Evolutionary conservation across 306 rosid genomes (phyloP).

Genomic region (Echinosophora koreensis): DNA sequence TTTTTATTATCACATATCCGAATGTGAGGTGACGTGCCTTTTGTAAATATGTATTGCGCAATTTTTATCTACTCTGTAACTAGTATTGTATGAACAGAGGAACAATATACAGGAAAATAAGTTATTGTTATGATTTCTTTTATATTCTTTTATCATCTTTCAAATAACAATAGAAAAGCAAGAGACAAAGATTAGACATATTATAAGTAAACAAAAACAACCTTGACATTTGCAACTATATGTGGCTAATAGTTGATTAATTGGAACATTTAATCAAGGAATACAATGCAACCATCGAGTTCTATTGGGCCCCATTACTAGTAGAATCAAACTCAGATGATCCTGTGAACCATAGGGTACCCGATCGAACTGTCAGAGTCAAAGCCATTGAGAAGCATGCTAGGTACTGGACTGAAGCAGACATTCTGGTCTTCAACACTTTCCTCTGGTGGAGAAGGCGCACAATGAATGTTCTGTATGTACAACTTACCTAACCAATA

Average conservation of each 20-base stretch:
- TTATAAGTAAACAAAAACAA: not conserved
- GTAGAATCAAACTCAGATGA: conserved; percentile 88
- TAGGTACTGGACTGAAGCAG: conserved; percentile 73
- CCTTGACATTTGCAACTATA: not conserved
- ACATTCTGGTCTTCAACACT: conserved; percentile 73
- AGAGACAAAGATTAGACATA: not conserved
- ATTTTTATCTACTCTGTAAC: not conserved
- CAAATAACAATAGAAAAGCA: not conserved
- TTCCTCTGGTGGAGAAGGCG: conserved; percentile 90
- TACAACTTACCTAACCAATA: conserved; percentile 10
- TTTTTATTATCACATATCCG: no score
- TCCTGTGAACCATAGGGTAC: conserved; percentile 65
- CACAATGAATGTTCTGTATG: conserved; percentile 66
- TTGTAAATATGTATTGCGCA: no score
- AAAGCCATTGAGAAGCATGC: conserved; percentile 86
- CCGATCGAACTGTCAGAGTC: conserved; percentile 69
- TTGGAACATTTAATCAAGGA: conserved; percentile 51
- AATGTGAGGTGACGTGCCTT: no score
- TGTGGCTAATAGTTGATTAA: conserved; percentile 9
- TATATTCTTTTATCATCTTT: not conserved
- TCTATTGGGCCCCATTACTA: conserved; percentile 87
- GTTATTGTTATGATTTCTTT: not conserved
- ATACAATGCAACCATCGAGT: conserved; percentile 80
- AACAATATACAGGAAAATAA: not conserved
- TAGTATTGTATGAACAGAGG: not conserved